Conservation (phyloP, 2,329 filamentous ascomycete species). For the Didymella segeticola region DNA sequence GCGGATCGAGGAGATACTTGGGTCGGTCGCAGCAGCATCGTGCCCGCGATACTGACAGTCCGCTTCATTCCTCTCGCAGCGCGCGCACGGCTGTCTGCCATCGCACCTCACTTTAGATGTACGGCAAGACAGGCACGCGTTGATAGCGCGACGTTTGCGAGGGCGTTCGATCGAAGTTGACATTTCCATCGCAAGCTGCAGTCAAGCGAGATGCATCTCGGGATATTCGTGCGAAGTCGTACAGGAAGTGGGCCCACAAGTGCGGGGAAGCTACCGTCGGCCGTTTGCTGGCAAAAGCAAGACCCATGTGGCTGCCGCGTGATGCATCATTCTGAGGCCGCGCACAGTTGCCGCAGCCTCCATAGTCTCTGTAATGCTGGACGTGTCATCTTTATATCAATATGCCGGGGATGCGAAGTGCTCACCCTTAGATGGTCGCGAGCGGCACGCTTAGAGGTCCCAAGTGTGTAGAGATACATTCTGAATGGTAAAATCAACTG, state of each 20-base stretch:
- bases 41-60: conserved; percentile 31
- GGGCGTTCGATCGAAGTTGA: conserved; percentile 20
- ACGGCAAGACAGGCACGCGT: conserved; percentile 41
- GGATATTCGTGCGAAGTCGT: conserved; percentile 11
- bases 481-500: no score
- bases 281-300: no score
- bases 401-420: no score
- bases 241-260: conserved; percentile 4
- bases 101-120: conserved; percentile 45
- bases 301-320: no score
- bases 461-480: no score
- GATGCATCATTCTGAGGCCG: no score
- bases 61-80: conserved; percentile 36
- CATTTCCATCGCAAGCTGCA: conserved; percentile 2
- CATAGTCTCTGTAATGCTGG: no score
- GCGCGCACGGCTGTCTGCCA: conserved; percentile 38
- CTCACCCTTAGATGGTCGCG: no score
- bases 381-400: no score
- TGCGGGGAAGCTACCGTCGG: conserved; percentile 10
- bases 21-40: conserved; percentile 33
- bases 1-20: conserved; percentile 23
- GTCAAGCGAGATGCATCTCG: conserved; percentile 1
- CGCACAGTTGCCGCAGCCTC: no score
- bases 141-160: conserved; percentile 44
- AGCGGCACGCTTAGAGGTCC: no score